Evolutionary conservation across 2,329 filamentous ascomycete genomes (phyloP), one percentile per base, ranked within the genome.

Genomic region (Triangularia setosa): DNA sequence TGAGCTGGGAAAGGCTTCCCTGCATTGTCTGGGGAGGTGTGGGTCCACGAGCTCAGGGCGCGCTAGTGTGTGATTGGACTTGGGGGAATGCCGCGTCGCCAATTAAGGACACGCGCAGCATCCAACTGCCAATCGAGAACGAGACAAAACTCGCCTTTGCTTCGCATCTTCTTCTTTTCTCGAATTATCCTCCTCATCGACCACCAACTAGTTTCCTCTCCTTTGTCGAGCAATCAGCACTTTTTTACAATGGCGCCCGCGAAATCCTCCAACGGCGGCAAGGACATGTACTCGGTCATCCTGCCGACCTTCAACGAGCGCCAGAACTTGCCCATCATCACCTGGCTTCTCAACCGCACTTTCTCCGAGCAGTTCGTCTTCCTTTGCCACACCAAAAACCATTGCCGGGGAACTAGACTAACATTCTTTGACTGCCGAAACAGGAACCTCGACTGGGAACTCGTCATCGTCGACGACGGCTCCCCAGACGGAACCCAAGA

Each of bases 261-360:
- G 60, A 81, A 80, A 71, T 48, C 64, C 12, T 61, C 68, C 4
- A 64, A 70, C 63, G 66, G 72, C 40, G 67, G 73, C 60, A 77
- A 78, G 72, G 84, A 95, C 84, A 96, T 94, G 81, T 99, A 97
- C 85, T 97, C 94, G 71, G 90, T 99, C 76, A 94, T 99, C 75
- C 87, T 99, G 69, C 95, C 95, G 64, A 99, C 95, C 67, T 99
- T 97, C 87, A 98, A 99, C 79, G 95, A 99, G 86, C 92, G 95
- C 76, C 89, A 88, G 78, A 99, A 99, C 81, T 87, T 99, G 71
- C 95, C 95, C 73, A 95, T 99, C 77, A 92, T 98, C 76, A 87
- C 90, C 74, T 98, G 93, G 92, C 83, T 99, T 78, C 85, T 99
- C 71, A 91, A 96, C 81, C 90, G 89, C 77, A 97, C 90, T 68